Percentiles rank a stretch among this genome's conserved stretches.
These are phyloP conservation scores for Fusarium oxysporum DNA, from an alignment of 2,329 filamentous ascomycete species.

Conservation along the genomic window DNA sequence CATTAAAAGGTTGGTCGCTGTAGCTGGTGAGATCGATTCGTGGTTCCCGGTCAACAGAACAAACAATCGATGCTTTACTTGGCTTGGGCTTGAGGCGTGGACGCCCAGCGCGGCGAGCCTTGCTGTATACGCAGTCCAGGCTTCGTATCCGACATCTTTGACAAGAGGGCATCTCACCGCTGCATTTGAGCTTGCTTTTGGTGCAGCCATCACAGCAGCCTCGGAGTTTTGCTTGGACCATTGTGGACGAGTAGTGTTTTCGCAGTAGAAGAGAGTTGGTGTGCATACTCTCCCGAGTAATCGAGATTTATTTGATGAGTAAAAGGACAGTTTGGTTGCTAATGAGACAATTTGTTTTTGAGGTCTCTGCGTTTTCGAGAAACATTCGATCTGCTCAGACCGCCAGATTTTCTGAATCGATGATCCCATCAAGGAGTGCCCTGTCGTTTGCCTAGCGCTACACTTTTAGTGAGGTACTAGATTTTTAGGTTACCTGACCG, in stretches of 20 bases:
- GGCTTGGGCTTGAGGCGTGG: neutral
- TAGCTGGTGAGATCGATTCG: fast-evolving
- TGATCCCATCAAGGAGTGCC: neutral
- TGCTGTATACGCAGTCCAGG: neutral
- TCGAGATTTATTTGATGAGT: fast-evolving
- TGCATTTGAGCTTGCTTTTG: neutral
- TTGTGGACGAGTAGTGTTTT: fast-evolving
- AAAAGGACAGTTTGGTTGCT: neutral
- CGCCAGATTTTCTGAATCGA: neutral
- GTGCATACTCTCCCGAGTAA: fast-evolving
- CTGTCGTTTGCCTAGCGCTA: neutral
- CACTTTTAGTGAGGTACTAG: neutral
- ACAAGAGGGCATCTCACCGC: neutral
- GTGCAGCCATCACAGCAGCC: neutral
- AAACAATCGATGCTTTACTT: neutral
- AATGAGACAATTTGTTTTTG: neutral
- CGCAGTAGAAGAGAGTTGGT: neutral
- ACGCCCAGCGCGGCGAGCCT: neutral
- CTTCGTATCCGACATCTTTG: neutral
- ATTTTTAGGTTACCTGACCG: neutral
- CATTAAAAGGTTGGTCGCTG: too few relatives aligned
- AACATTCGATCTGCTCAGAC: neutral
- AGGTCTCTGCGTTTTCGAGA: neutral
- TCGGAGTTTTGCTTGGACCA: neutral
- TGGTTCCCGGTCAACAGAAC: fast-evolving